Conservation (phyloP, 257 asterid genomes). For the Scutellaria minor region DNA sequence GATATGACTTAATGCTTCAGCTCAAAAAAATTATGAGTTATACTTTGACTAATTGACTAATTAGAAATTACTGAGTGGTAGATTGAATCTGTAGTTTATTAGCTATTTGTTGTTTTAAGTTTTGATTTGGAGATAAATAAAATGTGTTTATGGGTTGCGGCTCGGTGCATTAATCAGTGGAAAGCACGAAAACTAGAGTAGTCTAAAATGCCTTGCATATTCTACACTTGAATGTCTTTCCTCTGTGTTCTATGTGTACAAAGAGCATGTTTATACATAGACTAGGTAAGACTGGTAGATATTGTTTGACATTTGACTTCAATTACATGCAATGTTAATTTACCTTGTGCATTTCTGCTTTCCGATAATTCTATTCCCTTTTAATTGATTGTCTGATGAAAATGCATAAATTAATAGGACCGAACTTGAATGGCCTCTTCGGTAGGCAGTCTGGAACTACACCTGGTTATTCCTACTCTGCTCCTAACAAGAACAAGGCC, state of each 20-base stretch:
- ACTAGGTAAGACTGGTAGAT: too few species aligned
- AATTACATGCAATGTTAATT: background rate
- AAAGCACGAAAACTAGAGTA: too few species aligned
- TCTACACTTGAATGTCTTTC: too few species aligned
- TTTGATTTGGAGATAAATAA: too few species aligned
- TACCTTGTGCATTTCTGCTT: background rate
- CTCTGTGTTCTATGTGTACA: too few species aligned
- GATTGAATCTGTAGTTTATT: conserved; percentile 10
- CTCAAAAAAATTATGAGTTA: background rate
- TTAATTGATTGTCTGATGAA: conserved; percentile 15
- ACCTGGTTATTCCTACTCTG: conserved; percentile 81
- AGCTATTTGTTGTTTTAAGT: too few species aligned
- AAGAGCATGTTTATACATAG: too few species aligned
- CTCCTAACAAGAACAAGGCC: conserved; percentile 87
- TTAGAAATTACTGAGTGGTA: background rate
- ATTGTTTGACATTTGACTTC: too few species aligned
- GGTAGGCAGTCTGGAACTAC: conserved; percentile 91
- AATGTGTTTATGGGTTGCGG: too few species aligned
- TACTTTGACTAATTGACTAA: background rate
- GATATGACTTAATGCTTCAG: background rate
- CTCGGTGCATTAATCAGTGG: too few species aligned
- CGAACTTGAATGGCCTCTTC: conserved; percentile 81
- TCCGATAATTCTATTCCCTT: background rate
- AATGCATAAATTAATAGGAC: conserved; percentile 48
- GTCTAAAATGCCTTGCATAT: too few species aligned